Percentiles rank a stretch among this genome's conserved stretches.
These are phyloP conservation scores for Zygosaccharomyces pseudobailii DNA, from an alignment of 1,139 yeast species.

Conservation along the genomic window DNA sequence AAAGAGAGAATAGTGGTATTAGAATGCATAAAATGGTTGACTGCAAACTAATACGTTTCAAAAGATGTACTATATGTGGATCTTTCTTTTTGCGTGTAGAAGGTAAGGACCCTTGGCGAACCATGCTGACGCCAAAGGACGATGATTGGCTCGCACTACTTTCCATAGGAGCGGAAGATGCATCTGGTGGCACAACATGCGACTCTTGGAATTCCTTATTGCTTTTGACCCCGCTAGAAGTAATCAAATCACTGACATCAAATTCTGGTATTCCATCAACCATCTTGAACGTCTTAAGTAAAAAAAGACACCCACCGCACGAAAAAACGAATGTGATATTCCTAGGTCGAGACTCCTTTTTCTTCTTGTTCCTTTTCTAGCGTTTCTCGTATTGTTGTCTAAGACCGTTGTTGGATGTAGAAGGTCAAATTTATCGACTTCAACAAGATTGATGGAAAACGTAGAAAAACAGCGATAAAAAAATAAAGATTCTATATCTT, in stretches of 20 bases:
- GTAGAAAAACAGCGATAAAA: too few relatives aligned
- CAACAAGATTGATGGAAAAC: not conserved
- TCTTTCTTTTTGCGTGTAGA: slow-evolving; percentile 16
- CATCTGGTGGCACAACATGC: slow-evolving; percentile 7
- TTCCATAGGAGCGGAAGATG: not conserved
- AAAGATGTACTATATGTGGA: slow-evolving; percentile 23
- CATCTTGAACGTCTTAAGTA: slow-evolving; percentile 5
- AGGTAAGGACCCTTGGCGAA: slow-evolving; percentile 1
- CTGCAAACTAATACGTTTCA: slow-evolving; percentile 23
- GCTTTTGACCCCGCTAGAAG: slow-evolving; percentile 1
- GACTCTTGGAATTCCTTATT: slow-evolving; percentile 7
- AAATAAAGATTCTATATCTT: too few relatives aligned
- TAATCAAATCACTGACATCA: slow-evolving; percentile 17
- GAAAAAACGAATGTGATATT: not conserved
- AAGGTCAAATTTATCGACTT: not conserved
- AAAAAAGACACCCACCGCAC: not conserved
- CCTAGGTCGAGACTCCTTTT: not conserved
- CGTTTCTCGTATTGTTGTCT: not conserved
- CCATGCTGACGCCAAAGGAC: not conserved
- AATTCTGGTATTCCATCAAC: slow-evolving; percentile 23
- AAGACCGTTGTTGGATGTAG: not conserved
- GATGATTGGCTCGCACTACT: not conserved
- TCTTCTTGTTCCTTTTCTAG: not conserved
- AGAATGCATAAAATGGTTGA: slow-evolving; percentile 23
- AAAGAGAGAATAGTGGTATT: slow-evolving; percentile 20